Evolutionary conservation across 1,284 basidiomycete species (phyloP), one percentile per base, ranked within the genome.

Genomic region (Papiliotrema laurentii): DNA sequence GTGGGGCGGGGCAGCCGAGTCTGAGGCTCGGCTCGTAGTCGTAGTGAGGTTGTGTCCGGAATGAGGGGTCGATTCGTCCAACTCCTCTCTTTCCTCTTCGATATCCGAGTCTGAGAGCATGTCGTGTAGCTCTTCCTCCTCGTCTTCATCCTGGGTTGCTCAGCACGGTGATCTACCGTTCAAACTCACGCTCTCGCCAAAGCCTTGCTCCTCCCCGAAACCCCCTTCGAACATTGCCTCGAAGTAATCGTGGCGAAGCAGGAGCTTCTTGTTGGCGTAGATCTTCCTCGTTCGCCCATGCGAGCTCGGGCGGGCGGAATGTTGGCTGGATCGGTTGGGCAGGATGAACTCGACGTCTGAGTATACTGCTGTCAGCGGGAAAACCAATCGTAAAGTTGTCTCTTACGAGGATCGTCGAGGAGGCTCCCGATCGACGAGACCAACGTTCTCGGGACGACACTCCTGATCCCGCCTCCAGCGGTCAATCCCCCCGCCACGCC

Each of bases 281-380:
- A 74, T 68, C 44, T 53, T 48, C 21, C 62, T 55, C 10, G 58
- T 45, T 10, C 19, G 33, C 39, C 34, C 48, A 27, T 42, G 46
- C 4, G 39, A 48, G 13, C 39, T 39, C 46, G 25, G 39, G 14
- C 41, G 34, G n/a, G 16, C 19, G 7, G 11, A 34, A 37, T 13
- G 18, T 31, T 33, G 50, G 33, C n/a, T 19, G 43, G 16, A 37
- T 52, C 5, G 53, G 50, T 5, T 51, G 0, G 85, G 84, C 19
- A 89, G 72, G 21, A 88, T 73, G 58, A 90, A 90, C 67, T 86
- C 84, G 26, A 89, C 80, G 63, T 90, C 87, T 4, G 85, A 88
- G 63, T 90, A 90, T 13, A 81, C 70, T 36, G 84, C 16, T 14
- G 30, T 49, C 24, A 54, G 33, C 24, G 19, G 37, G 18, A 45